These are phyloP conservation scores for Camellia lanceoleosa DNA, from an alignment of 148 eudicot genomes.

Conservation along the genomic window DNA sequence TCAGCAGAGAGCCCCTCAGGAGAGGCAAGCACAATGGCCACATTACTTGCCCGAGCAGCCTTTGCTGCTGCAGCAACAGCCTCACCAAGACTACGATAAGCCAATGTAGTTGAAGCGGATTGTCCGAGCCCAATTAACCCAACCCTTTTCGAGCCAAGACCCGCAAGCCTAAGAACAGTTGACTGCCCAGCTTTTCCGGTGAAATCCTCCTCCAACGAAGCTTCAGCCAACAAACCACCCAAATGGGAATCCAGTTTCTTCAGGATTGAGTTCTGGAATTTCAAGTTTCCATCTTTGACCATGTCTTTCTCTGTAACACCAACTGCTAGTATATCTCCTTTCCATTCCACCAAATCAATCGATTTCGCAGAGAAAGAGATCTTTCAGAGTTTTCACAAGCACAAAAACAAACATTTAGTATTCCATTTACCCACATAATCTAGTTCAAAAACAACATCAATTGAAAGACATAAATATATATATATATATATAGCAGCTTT, in stretches of 20 bases:
- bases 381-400: conserved; percentile 28
- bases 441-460: not conserved
- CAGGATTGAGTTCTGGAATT: conserved; percentile 61
- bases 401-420: conserved; percentile 14
- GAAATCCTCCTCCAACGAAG: conserved; percentile 40
- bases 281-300: conserved; percentile 59
- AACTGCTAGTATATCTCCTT: conserved; percentile 86
- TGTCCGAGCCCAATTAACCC: conserved; percentile 79
- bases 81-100: conserved; percentile 74
- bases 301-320: conserved; percentile 92
- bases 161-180: conserved; percentile 63
- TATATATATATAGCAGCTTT: no score
- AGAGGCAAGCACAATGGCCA: no score
- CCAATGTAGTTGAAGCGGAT: conserved; percentile 32
- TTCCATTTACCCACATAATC: not conserved
- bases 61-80: conserved; percentile 77
- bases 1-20: conserved; percentile 53
- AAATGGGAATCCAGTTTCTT: conserved; percentile 61
- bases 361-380: conserved; percentile 79
- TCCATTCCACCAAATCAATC: conserved; percentile 78
- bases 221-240: conserved; percentile 75
- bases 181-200: no score
- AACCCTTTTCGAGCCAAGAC: conserved; percentile 73
- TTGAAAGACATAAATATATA: not conserved
- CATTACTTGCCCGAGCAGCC: conserved; percentile 44